phyloP scores from a whole-genome alignment of 345 rosid species.

The Populus tremula region DNA sequence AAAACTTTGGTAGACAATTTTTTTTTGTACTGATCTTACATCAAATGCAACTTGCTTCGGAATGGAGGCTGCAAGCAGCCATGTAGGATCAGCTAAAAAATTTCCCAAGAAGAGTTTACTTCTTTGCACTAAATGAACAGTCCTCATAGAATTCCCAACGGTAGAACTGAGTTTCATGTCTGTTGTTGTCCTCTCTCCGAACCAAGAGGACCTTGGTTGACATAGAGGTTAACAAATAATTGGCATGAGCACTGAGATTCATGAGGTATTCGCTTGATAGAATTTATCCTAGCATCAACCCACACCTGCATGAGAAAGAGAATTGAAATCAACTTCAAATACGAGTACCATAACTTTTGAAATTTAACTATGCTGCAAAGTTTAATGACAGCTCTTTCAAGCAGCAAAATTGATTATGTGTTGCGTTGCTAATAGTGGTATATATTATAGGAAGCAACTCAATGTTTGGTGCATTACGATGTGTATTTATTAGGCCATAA shows the following conservation, averaged over 20 bases:
- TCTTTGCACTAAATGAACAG: slow-evolving; percentile 40
- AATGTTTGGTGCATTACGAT: neutral
- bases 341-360: neutral
- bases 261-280: slow-evolving; percentile 76
- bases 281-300: slow-evolving; percentile 75
- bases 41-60: slow-evolving; percentile 47
- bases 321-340: slow-evolving; percentile 7
- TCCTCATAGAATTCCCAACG: slow-evolving; percentile 71
- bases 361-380: neutral
- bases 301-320: slow-evolving; percentile 46
- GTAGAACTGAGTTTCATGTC: slow-evolving; percentile 44
- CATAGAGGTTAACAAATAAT: slow-evolving; percentile 53
- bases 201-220: slow-evolving; percentile 56
- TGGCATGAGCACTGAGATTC: slow-evolving; percentile 56
- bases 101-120: slow-evolving; percentile 61
- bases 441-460: neutral
- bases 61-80: slow-evolving; percentile 66
- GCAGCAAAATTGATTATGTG: neutral
- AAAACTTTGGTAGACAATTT: slow-evolving; percentile 60
- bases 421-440: neutral
- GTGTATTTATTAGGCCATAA: neutral
- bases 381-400: neutral
- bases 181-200: slow-evolving; percentile 44
- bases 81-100: slow-evolving; percentile 61
- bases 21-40: slow-evolving; percentile 53